Percentiles rank a stretch among this genome's conserved stretches.
Evolutionary conservation across 768 basidiomycete species (phyloP).

Genomic region (Pulveroboletus sp.): DNA sequence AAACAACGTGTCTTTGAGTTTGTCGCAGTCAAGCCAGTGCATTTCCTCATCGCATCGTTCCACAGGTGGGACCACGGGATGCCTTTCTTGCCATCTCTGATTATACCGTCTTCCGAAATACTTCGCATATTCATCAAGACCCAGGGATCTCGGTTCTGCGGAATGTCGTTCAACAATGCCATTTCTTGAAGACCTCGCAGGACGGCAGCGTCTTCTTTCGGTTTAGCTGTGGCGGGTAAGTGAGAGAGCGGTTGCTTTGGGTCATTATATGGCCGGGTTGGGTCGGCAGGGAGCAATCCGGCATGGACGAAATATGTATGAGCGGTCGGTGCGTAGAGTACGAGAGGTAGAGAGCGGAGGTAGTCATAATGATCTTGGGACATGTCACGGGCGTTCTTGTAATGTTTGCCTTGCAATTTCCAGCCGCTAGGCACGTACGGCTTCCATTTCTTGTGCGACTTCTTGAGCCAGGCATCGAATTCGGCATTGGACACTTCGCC

Average conservation of each 20-base stretch:
- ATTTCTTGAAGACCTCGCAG: constrained; percentile 63
- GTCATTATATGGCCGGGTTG: constrained; percentile 45
- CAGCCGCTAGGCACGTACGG: constrained; percentile 60
- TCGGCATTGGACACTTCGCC: constrained; percentile 21
- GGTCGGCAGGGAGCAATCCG: constrained; percentile 74
- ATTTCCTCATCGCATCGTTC: constrained; percentile 60
- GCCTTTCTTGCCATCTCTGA: constrained; percentile 39
- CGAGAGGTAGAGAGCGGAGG: constrained; percentile 67
- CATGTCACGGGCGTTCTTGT: constrained; percentile 66
- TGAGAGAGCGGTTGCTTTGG: constrained; percentile 68
- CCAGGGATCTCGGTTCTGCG: constrained; percentile 79
- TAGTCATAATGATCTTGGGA: constrained; percentile 63
- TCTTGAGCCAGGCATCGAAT: constrained; percentile 39
- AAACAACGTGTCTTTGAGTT: constrained; percentile 41
- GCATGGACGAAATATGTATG: constrained; percentile 81
- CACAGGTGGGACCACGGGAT: constrained; percentile 75
- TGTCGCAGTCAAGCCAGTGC: constrained; percentile 43
- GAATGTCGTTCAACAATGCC: constrained; percentile 59
- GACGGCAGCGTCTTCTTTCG: constrained; percentile 13
- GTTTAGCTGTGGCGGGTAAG: constrained; percentile 40
- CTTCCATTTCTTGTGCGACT: constrained; percentile 41
- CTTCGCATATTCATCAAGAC: constrained; percentile 44
- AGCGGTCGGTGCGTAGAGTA: constrained; percentile 67
- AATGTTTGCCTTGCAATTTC: constrained; percentile 75
- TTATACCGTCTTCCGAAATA: constrained; percentile 37